phyloP scores from a whole-genome alignment of 495 filamentous ascomycete species.

The Platismatia glauca region DNA sequence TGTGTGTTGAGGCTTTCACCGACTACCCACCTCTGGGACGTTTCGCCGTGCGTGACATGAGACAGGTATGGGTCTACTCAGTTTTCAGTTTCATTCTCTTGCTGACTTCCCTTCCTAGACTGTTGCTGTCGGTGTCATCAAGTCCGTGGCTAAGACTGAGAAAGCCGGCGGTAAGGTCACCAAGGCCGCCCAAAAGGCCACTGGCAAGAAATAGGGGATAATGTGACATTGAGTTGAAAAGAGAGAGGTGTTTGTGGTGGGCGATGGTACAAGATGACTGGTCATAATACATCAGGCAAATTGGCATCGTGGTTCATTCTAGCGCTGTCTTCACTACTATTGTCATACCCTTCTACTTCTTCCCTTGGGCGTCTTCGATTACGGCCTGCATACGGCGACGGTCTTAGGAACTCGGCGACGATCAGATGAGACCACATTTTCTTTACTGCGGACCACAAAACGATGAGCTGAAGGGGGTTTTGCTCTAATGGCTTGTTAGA shows the following conservation, averaged over 20 bases:
- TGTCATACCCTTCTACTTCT: conserved; percentile 20
- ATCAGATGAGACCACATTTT: conserved; percentile 6
- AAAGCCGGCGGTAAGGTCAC: conserved; percentile 67
- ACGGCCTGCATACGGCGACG: conserved; percentile 1
- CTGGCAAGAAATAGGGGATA: conserved; percentile 52
- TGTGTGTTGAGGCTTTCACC: conserved; percentile 99
- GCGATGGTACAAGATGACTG: conserved; percentile 23
- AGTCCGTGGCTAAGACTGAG: conserved; percentile 70
- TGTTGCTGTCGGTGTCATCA: conserved; percentile 88
- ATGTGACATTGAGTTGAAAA: conserved; percentile 17
- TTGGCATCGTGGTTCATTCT: conserved; percentile 29
- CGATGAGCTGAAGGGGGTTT: conserved; percentile 5
- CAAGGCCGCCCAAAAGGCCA: conserved; percentile 53
- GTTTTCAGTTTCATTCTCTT: neutral
- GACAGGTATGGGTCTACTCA: conserved; percentile 14
- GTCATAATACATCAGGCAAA: conserved; percentile 17
- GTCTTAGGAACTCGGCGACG: conserved; percentile 11
- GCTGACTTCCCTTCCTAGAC: conserved; percentile 61
- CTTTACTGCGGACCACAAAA: conserved; percentile 6
- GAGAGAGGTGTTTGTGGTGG: conserved; percentile 25
- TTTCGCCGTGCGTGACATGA: conserved; percentile 86
- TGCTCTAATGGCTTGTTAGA: conserved; percentile 15
- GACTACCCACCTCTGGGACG: conserved; percentile 98
- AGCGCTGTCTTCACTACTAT: conserved; percentile 25
- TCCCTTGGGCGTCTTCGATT: conserved; percentile 12